A percentile compares a stretch with the other conserved stretches of the same genome.
phyloP scores from a whole-genome alignment of 441 rosid species.

The Arabidopsis hybrid region DNA sequence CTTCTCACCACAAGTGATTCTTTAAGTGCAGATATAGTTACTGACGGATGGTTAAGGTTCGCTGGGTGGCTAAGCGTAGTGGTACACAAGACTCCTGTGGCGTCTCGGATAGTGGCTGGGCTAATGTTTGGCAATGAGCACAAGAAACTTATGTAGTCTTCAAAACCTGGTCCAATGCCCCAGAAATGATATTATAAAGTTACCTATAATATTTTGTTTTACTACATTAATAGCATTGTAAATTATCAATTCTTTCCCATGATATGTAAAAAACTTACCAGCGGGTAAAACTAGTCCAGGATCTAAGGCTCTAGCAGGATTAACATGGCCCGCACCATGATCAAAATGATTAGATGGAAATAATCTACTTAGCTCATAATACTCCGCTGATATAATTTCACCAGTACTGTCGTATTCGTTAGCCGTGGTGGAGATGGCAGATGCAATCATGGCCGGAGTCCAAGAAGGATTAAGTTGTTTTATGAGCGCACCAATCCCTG shows the following conservation, averaged over 20 bases:
- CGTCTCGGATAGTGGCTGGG: conserved; percentile 45
- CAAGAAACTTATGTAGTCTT: conserved; percentile 72
- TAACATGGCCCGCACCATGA: conserved; percentile 77
- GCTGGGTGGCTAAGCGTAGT: conserved; percentile 60
- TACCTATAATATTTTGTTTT: background rate
- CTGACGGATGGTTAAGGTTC: conserved; percentile 79
- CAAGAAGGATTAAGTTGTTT: conserved; percentile 77
- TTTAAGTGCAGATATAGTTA: conserved; percentile 65
- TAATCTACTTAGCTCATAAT: conserved; percentile 47
- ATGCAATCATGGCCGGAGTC: conserved; percentile 87
- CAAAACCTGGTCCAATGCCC: conserved; percentile 52
- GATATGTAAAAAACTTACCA: conserved; percentile 47
- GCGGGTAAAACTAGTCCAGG: conserved; percentile 81
- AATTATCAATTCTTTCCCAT: background rate
- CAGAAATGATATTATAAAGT: background rate
- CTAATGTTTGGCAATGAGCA: conserved; percentile 69
- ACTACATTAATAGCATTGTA: background rate
- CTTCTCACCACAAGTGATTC: conserved; percentile 54
- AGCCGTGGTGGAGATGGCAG: conserved; percentile 87
- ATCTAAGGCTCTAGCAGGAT: conserved; percentile 70
- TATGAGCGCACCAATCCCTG: conserved; percentile 77
- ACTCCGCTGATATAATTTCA: conserved; percentile 64
- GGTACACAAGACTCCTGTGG: conserved; percentile 64
- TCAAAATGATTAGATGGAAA: conserved; percentile 69
- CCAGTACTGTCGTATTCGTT: conserved; percentile 59